phyloP scores from a whole-genome alignment of 1,284 basidiomycete species.

The Rhizoctonia solani region DNA sequence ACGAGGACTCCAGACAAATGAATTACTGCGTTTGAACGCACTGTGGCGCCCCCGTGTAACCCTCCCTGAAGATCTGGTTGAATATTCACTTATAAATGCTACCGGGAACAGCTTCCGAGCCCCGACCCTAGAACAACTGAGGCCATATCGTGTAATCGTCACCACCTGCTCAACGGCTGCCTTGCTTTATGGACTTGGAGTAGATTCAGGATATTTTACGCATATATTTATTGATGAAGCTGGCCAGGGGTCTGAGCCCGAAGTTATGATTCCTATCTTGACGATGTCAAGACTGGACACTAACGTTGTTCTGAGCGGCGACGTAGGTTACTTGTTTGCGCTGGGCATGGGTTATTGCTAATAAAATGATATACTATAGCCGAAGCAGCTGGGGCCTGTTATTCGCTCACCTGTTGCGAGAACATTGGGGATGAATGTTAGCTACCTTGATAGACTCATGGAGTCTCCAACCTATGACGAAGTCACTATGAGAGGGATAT shows the following conservation, averaged over 20 bases:
- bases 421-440: conserved; percentile 55
- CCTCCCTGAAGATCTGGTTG: not conserved
- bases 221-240: conserved; percentile 70
- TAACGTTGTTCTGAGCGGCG: conserved; percentile 62
- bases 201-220: conserved; percentile 58
- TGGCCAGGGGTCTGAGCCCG: conserved; percentile 65
- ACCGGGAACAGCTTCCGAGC: conserved; percentile 19
- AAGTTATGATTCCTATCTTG: conserved; percentile 60
- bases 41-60: not conserved
- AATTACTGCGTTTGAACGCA: conserved; percentile 66
- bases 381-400: conserved; percentile 64
- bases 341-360: not conserved
- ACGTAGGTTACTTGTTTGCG: conserved; percentile 44
- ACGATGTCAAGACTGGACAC: conserved; percentile 55
- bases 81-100: conserved; percentile 8
- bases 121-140: conserved; percentile 44
- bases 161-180: conserved; percentile 64
- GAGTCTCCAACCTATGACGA: conserved; percentile 52
- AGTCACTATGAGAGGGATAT: conserved; percentile 21
- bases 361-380: conserved; percentile 38
- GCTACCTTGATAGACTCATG: conserved; percentile 64
- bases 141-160: conserved; percentile 58
- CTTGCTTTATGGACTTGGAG: conserved; percentile 58
- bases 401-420: conserved; percentile 57
- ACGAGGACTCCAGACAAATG: conserved; percentile 45